phyloP scores from a whole-genome alignment of 129 eudicot species.

The Deinandra increscens region DNA sequence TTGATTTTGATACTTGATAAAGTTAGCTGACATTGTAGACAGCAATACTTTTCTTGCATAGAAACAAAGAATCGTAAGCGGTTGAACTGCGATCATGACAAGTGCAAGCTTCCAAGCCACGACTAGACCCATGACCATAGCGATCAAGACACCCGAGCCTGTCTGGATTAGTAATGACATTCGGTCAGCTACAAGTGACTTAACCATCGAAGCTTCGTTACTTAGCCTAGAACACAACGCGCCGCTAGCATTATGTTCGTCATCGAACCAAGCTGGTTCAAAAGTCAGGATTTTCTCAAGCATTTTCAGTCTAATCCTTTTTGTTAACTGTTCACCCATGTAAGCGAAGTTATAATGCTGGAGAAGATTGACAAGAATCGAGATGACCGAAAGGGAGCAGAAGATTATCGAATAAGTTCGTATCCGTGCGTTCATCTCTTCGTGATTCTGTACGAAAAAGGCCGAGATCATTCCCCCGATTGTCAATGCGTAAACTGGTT shows the following conservation, averaged over 20 bases:
- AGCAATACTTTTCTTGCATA: constrained; percentile 77
- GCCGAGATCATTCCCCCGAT: constrained; percentile 95
- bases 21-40: constrained; percentile 57
- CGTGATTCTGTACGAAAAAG: constrained; percentile 55
- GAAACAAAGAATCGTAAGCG: constrained; percentile 75
- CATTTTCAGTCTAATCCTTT: constrained; percentile 60
- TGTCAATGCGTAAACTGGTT: constrained; percentile 81
- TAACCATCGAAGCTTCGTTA: constrained; percentile 82
- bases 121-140: constrained; percentile 71
- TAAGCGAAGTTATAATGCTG: constrained; percentile 83
- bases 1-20: constrained; percentile 63
- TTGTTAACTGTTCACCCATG: constrained; percentile 85
- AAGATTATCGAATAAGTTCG: constrained; percentile 56
- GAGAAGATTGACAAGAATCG: constrained; percentile 55
- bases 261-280: constrained; percentile 94
- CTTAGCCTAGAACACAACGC: constrained; percentile 73
- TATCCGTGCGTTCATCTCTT: constrained; percentile 65
- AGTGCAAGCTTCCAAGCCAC: constrained; percentile 95
- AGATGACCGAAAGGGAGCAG: constrained; percentile 61
- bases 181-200: constrained; percentile 90
- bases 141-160: constrained; percentile 65
- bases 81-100: constrained; percentile 93
- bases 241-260: constrained; percentile 73
- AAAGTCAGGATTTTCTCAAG: constrained; percentile 70
- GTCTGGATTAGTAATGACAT: constrained; percentile 75